Base-by-base conservation (phyloP, 2,329 filamentous ascomycete genomes). In the Xylariaceae sp. region DNA sequence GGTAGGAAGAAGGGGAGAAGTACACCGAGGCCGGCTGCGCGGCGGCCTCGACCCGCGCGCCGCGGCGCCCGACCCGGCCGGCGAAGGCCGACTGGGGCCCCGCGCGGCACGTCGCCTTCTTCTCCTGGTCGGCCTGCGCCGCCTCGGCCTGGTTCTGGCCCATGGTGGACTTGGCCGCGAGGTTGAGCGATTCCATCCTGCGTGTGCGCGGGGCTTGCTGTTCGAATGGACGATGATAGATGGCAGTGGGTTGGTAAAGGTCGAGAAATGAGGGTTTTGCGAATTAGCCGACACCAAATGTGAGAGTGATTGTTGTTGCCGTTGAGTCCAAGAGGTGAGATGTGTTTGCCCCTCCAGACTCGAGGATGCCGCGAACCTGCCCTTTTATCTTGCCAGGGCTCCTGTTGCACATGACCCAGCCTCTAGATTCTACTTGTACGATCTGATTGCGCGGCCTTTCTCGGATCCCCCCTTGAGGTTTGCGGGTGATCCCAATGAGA, bases 381-480 rank as follows among this genome's bases (percentile, higher is more conserved):
- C 16, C 17, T 12, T n/a, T 19, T 5, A 18, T 17, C 15, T 19
- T 6, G 9, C n/a, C 14, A 10, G 15, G 12, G 12, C 14, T 30
- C 16, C 17, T 9, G 14, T 19, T 5, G 18, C 13, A n/a, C 16
- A 18, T 19, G 15, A 19, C 19, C 28, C 2, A 10, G 13, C 17
- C 28, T n/a, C 8, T 15, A 7, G 8, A 19, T 15, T 17, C 28
- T 23, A 7, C n/a, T 23, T 36, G 34, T 29, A 12, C 19, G 23
- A 16, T 29, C 18, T 19, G 30, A 32, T 32, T 36, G 34, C 34
- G 34, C 18, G 34, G 24, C 34, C 24, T 28, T 27, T 13, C 5
- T 28, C 14, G 15, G 13, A 13, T 28, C 25, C 13, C 25, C 2
- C n/a, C n/a, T n/a, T n/a, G n/a, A n/a, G n/a, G n/a, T n/a, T n/a